Conservation (phyloP, 2,329 filamentous ascomycete species). For the Curvularia lunata region DNA sequence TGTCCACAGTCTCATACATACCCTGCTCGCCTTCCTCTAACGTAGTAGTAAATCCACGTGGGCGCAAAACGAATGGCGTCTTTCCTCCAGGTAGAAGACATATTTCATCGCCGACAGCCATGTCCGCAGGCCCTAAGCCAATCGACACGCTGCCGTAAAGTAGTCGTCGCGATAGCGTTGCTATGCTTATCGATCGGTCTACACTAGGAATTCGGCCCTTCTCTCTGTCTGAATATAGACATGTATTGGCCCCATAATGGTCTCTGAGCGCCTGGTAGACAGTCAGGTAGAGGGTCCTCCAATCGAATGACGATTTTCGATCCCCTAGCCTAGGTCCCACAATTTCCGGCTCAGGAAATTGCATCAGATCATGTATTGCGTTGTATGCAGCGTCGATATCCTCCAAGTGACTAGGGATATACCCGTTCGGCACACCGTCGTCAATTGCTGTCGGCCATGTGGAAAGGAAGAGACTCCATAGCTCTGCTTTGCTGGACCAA, state of each 20-base stretch:
- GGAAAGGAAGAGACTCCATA: background rate
- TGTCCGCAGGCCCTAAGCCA: slow-evolving; percentile 17
- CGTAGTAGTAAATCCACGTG: background rate
- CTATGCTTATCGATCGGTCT: background rate
- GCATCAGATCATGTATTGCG: background rate
- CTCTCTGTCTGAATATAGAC: background rate
- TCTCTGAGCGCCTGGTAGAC: background rate
- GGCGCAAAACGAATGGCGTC: slow-evolving; percentile 20
- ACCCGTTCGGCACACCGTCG: background rate
- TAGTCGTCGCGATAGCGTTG: slow-evolving; percentile 7
- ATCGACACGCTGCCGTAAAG: background rate
- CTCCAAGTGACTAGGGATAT: background rate
- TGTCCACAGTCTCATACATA: too few relatives aligned
- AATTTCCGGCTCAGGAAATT: background rate
- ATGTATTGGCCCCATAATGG: background rate
- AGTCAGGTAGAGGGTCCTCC: background rate
- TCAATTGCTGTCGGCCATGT: background rate
- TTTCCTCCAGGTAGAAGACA: slow-evolving; percentile 16
- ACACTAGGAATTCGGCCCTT: background rate
- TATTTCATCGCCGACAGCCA: slow-evolving; percentile 14
- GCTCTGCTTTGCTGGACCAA: background rate
- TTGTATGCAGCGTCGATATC: background rate
- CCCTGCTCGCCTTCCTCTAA: background rate
- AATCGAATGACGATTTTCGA: background rate
- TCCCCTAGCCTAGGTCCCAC: background rate